Base-by-base conservation (phyloP, 2,329 filamentous ascomycete species). In the Fusarium oxysporum region DNA sequence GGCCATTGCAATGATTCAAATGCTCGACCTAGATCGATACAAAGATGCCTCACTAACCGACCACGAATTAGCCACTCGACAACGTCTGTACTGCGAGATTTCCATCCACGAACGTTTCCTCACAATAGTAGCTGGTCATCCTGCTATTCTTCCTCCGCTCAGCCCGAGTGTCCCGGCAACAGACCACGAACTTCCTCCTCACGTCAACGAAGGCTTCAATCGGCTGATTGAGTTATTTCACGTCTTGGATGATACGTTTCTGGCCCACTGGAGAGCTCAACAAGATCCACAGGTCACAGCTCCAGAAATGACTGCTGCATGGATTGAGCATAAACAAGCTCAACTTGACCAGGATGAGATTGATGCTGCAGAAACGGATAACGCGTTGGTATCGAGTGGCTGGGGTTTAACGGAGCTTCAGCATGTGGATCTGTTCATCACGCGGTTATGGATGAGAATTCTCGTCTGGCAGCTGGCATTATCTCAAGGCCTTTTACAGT, bases 91-190 rank as follows among this genome's bases (percentile, higher is more conserved):
- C 75, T 89, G 87, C 86, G 84, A 88, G 67, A 83, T 84, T 12
- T 89, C 85, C 65, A 87, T 89, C n/a, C 87, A 89, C 68, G 88
- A 90, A 72, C 84, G 88, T 3, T 90, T 89, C 71, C 72, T 87
- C 16, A 85, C 85, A 14, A 84, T 89, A 23, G 79, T 86, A 5
- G 83, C 87, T 28, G 86, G 86, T 25, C 83, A 84, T 8, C 80
- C 82, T 0, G 79, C 80, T 21, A 71, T 80, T 6, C 71, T 84
- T 37, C 72, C 75, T 0, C 78, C 80, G 0, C 71, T 84, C 3
- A 62, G 68, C 4, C 74, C 76, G 0, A 78, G 80, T 1, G 59
- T 81, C 9, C 81, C 80, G 0, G 21, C 75, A 3, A 37, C 65
- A 13, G 83, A 84, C 63, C 60, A 74, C 0, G 78, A 73, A 8